Conservation (phyloP, 257 asterid species). For the Fraxinus excelsior region DNA sequence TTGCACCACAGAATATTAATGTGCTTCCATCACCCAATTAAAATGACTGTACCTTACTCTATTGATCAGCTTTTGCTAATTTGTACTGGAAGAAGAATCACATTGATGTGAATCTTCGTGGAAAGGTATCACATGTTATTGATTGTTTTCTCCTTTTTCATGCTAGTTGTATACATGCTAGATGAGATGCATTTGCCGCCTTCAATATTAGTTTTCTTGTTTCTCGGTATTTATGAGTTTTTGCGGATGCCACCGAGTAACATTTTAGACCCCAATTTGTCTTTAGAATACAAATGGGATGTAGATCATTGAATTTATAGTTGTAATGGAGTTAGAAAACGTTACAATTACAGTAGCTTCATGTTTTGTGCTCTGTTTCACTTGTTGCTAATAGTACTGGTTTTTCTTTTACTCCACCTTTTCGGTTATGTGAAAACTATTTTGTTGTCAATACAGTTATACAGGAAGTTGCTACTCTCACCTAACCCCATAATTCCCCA, state of each 20-base stretch:
- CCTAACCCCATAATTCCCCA: too few species aligned
- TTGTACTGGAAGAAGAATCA: background rate
- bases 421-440: too few species aligned
- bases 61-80: constrained; percentile 13
- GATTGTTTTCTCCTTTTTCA: too few species aligned
- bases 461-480: too few species aligned
- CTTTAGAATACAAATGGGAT: background rate
- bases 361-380: background rate
- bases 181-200: too few species aligned
- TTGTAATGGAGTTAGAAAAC: background rate
- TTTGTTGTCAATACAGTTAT: too few species aligned
- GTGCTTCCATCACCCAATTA: constrained; percentile 28
- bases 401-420: too few species aligned
- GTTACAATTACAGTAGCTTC: background rate
- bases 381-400: too few species aligned
- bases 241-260: too few species aligned
- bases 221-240: too few species aligned
- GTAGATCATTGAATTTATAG: background rate
- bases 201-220: too few species aligned
- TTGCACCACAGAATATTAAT: constrained; percentile 21
- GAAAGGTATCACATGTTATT: background rate
- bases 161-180: too few species aligned
- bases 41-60: background rate
- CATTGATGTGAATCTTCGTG: constrained; percentile 4
- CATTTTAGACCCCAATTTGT: background rate